Evolutionary conservation across 495 filamentous ascomycete genomes (phyloP).

Genomic region (Oidiodendron maius): DNA sequence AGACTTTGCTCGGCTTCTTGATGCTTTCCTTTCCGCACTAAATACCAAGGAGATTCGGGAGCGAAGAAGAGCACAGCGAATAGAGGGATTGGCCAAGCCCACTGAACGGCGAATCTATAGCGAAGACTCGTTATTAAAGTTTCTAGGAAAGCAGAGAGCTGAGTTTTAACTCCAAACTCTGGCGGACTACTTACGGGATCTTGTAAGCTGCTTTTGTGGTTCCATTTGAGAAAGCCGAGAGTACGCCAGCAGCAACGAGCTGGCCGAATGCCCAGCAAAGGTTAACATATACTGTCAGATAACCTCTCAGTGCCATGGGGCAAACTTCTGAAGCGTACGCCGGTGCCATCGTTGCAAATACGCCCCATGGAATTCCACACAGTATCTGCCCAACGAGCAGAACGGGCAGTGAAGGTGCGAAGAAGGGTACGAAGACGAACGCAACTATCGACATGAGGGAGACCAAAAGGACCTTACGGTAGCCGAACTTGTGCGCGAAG

Average conservation of each 20-base stretch:
- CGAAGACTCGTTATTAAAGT: not conserved
- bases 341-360: conserved; percentile 42
- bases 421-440: conserved; percentile 53
- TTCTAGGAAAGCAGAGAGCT: not conserved
- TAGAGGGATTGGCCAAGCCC: conserved; percentile 44
- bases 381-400: conserved; percentile 62
- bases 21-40: conserved; percentile 47
- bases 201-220: not conserved
- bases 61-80: conserved; percentile 32
- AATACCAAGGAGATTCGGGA: conserved; percentile 42
- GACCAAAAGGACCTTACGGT: conserved; percentile 51
- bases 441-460: conserved; percentile 47
- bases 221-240: conserved; percentile 29
- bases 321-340: conserved; percentile 69
- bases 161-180: not conserved
- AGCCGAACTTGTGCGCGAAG: conserved; percentile 49
- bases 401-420: conserved; percentile 51
- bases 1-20: conserved; percentile 42
- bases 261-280: conserved; percentile 34
- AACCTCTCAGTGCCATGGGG: conserved; percentile 53
- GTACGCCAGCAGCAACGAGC: conserved; percentile 55
- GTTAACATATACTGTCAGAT: conserved; percentile 64
- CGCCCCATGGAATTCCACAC: conserved; percentile 67
- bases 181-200: conserved; percentile 5
- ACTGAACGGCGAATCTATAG: conserved; percentile 6